These are phyloP conservation scores for Macrocybe gigantea DNA, from an alignment of 768 basidiomycete genomes.

Conservation along the genomic window DNA sequence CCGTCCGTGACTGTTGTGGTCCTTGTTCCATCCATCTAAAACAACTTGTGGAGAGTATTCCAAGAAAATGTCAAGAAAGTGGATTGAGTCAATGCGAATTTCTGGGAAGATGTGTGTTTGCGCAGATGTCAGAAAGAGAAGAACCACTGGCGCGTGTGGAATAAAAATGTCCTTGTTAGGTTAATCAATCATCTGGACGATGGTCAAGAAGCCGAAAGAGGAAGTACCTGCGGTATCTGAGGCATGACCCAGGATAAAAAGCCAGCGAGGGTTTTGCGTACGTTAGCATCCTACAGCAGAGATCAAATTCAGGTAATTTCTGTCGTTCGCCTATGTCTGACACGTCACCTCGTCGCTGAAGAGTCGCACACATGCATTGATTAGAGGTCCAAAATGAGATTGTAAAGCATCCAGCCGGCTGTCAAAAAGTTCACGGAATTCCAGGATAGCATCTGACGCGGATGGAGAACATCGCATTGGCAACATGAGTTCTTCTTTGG, in stretches of 20 bases:
- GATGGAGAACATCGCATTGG: background rate
- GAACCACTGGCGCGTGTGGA: slow-evolving; percentile 70
- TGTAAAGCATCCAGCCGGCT: slow-evolving; percentile 50
- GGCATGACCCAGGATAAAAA: slow-evolving; percentile 74
- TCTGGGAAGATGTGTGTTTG: slow-evolving; percentile 95
- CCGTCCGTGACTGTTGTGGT: slow-evolving; percentile 45
- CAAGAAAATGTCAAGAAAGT: slow-evolving; percentile 71
- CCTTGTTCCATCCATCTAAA: slow-evolving; percentile 60
- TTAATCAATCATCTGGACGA: background rate
- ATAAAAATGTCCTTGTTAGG: slow-evolving; percentile 51
- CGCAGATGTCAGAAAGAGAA: slow-evolving; percentile 86
- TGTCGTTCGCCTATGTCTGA: background rate
- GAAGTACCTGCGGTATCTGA: slow-evolving; percentile 41
- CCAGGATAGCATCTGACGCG: slow-evolving; percentile 60
- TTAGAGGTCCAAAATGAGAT: slow-evolving; percentile 44
- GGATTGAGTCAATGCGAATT: slow-evolving; percentile 85
- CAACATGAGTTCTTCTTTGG: background rate
- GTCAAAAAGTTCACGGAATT: slow-evolving; percentile 68
- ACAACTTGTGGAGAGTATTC: slow-evolving; percentile 63
- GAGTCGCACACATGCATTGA: slow-evolving; percentile 60
- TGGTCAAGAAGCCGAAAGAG: background rate
- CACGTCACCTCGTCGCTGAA: slow-evolving; percentile 75
- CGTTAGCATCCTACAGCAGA: slow-evolving; percentile 60
- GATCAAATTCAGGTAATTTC: slow-evolving; percentile 2
- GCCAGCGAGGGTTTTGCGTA: slow-evolving; percentile 65